Conservation (phyloP, 164 flowering plant species). For the Annona cherimola region DNA sequence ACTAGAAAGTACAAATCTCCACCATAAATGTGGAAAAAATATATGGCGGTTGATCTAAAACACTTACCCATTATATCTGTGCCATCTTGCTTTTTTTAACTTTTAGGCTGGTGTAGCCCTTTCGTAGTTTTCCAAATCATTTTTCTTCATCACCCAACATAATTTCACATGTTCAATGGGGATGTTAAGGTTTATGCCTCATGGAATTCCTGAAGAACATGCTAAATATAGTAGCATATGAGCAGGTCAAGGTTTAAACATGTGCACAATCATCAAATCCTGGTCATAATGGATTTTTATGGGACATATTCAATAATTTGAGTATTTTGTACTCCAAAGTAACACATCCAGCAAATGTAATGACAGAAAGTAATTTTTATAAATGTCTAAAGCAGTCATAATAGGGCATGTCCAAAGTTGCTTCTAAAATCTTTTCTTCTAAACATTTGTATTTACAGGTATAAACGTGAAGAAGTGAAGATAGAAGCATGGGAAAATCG, state of each 20-base stretch:
- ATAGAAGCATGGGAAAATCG: slow-evolving; percentile 97
- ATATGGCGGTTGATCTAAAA: background rate
- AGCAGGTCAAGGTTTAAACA: background rate
- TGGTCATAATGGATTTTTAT: background rate
- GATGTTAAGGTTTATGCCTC: background rate
- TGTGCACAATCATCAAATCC: background rate
- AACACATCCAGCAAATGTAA: background rate
- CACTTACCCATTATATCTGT: background rate
- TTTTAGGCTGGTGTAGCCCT: background rate
- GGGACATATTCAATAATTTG: background rate
- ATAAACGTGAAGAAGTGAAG: slow-evolving; percentile 89
- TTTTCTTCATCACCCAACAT: background rate
- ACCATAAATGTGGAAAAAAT: background rate
- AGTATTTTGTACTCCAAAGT: background rate
- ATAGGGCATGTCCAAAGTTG: background rate
- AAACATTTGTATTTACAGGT: slow-evolving; percentile 37
- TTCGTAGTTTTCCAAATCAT: background rate
- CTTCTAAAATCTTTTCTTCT: background rate
- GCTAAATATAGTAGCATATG: too few relatives aligned
- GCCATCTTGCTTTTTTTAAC: background rate
- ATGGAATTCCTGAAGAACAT: background rate
- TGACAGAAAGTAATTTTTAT: background rate
- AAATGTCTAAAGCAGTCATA: background rate
- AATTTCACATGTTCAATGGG: background rate
- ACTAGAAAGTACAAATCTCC: background rate